Base-by-base conservation (phyloP, 179 eudicot genomes). In the Silene coronaria region DNA sequence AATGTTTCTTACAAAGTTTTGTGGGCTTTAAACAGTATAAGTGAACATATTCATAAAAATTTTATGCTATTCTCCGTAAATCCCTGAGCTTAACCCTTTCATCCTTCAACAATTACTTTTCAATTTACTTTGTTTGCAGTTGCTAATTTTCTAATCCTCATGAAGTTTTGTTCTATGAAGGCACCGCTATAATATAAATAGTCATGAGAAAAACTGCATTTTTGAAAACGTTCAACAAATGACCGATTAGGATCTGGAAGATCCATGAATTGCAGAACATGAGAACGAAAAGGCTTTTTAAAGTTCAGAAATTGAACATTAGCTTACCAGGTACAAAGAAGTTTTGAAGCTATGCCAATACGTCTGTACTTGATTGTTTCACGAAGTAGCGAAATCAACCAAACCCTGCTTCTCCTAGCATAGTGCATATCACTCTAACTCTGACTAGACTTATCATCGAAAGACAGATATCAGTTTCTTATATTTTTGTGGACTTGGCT, bases 381-480 rank as follows among this genome's bases (percentile, higher is more conserved):
- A 42, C 48, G 2, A 6, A 7, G 48, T 11, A 2, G 42, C 14
- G 11, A 42, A 38, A 7, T 38, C 10, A 38, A 38, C n/a, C 57
- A 16, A 51, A 51, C 19, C 0, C 17, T 16, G 6, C 5, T 16
- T 51, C n/a, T 14, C 57, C 57, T 0, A 51, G 57, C 19, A 16
- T 3, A 13, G 14, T 16, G 19, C 6, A 51, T 16, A 48, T 8
- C n/a, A 13, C 55, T 11, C 55, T 0, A 48, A 13, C n/a, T n/a
- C 55, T 32, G 9, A 32, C 17, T 62, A 14, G 71, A 64, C 23
- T 22, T 22, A 76, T 87, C 80, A 93, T 76, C 75, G 82, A 74
- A 93, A 93, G 58, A 86, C 83, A 76, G 88, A 82, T 71, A 93
- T 90, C 75, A 93, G 67, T 27, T 79, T 86, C 73, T 81, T 93